A percentile compares a stretch with the other conserved stretches of the same genome.
phyloP scores from a whole-genome alignment of 2,329 filamentous ascomycete genomes.

The Alternaria gansuensis region DNA sequence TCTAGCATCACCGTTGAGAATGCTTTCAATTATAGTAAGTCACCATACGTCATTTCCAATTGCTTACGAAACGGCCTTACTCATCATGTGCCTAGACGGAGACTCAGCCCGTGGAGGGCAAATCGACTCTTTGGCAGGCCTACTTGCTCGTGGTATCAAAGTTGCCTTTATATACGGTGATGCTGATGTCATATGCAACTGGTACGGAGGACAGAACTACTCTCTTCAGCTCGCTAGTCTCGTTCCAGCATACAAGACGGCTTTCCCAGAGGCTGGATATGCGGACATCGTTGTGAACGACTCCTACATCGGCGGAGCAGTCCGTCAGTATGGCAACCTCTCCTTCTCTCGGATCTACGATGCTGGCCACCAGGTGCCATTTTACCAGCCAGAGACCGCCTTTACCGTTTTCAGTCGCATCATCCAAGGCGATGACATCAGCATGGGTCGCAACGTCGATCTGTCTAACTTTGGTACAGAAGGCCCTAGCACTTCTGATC shows the following conservation, averaged over 20 bases:
- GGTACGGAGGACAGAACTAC: conserved; percentile 77
- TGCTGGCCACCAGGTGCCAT: conserved; percentile 61
- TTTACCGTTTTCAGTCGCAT: conserved; percentile 63
- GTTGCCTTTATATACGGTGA: conserved; percentile 77
- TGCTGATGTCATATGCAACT: conserved; percentile 65
- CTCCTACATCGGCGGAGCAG: conserved; percentile 72
- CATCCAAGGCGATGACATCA: conserved; percentile 59
- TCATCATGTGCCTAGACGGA: conserved; percentile 48
- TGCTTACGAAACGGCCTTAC: background rate
- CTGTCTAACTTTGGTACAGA: conserved; percentile 64
- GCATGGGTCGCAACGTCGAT: conserved; percentile 61
- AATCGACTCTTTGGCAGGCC: conserved; percentile 53
- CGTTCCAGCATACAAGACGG: conserved; percentile 55
- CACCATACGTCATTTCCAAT: background rate
- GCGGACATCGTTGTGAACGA: conserved; percentile 74
- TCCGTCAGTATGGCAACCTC: conserved; percentile 76
- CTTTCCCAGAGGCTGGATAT: conserved; percentile 74
- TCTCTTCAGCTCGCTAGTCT: conserved; percentile 64
- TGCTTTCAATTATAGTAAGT: conserved; percentile 50
- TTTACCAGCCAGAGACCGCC: conserved; percentile 55
- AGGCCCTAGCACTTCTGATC: conserved; percentile 66
- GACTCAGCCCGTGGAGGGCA: conserved; percentile 56
- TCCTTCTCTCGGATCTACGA: conserved; percentile 63
- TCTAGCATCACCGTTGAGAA: conserved; percentile 51
- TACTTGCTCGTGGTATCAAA: conserved; percentile 55